These are phyloP conservation scores for Herpetomonas samuelpessoai DNA, from an alignment of 208 protist genomes.

Conservation along the genomic window DNA sequence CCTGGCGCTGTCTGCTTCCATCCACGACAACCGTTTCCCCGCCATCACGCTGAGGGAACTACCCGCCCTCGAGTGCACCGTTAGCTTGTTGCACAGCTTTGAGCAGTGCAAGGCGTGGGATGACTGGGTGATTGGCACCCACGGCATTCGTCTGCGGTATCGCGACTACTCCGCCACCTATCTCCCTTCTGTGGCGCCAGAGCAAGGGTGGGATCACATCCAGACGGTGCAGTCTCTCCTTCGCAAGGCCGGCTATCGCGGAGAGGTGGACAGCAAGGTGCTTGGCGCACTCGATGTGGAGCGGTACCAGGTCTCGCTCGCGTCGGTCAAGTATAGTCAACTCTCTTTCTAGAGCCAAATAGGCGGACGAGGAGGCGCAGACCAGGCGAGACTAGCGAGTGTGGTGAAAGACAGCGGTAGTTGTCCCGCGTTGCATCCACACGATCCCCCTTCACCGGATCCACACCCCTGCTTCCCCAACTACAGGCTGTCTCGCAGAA, in stretches of 20 bases:
- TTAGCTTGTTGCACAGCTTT: constrained; percentile 83
- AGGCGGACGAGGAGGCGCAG: no score
- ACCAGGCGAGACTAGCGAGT: no score
- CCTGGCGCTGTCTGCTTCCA: constrained; percentile 64
- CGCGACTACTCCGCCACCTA: constrained; percentile 68
- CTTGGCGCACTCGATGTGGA: constrained; percentile 50
- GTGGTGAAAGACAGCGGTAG: no score
- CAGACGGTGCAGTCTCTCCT: constrained; percentile 65
- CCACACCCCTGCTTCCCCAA: no score
- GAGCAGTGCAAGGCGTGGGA: constrained; percentile 68
- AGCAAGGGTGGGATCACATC: constrained; percentile 71
- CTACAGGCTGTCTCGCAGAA: no score
- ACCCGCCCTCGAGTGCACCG: constrained; percentile 59
- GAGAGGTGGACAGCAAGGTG: constrained; percentile 40
- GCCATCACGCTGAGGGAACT: constrained; percentile 66
- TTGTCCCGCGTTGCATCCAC: no score
- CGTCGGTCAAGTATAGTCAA: constrained; percentile 33
- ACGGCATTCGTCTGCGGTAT: constrained; percentile 74
- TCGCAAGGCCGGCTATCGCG: constrained; percentile 67
- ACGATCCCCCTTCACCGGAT: no score
- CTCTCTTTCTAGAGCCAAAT: no score
- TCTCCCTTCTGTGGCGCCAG: constrained; percentile 71
- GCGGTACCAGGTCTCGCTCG: constrained; percentile 76
- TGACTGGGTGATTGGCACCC: constrained; percentile 80
- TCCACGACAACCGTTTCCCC: constrained; percentile 74